phyloP scores from a whole-genome alignment of 306 rosid species.

The Quercus cerris region DNA sequence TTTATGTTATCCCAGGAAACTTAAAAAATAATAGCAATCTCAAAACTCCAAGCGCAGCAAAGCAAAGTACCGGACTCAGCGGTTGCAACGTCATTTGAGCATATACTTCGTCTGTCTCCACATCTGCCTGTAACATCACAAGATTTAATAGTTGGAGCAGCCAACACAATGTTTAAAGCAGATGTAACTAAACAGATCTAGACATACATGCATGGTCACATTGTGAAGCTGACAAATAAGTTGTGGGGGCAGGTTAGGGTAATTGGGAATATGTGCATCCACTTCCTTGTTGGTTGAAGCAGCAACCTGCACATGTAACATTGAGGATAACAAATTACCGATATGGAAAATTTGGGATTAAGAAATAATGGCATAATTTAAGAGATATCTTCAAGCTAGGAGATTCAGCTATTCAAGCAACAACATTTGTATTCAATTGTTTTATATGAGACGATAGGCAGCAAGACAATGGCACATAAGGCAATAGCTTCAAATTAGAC shows the following conservation, averaged over 20 bases:
- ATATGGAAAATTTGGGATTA: no score
- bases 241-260: constrained; percentile 69
- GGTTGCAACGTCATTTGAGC: constrained; percentile 85
- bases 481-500: no score
- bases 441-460: not conserved
- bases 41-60: not conserved
- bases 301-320: constrained; percentile 50
- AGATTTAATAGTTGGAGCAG: constrained; percentile 13
- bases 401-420: constrained; percentile 1
- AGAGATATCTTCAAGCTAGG: not conserved
- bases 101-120: constrained; percentile 73
- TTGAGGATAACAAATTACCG: not conserved
- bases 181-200: constrained; percentile 5
- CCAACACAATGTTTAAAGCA: constrained; percentile 3
- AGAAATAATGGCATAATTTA: no score
- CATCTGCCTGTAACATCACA: constrained; percentile 57
- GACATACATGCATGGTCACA: constrained; percentile 73
- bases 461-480: not conserved
- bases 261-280: constrained; percentile 68
- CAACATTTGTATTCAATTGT: not conserved
- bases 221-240: constrained; percentile 72
- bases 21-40: not conserved
- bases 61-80: constrained; percentile 50
- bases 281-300: constrained; percentile 73
- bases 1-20: constrained; percentile 21